Base-by-base conservation (phyloP, 1,284 basidiomycete species). In the Peniophora sp. region DNA sequence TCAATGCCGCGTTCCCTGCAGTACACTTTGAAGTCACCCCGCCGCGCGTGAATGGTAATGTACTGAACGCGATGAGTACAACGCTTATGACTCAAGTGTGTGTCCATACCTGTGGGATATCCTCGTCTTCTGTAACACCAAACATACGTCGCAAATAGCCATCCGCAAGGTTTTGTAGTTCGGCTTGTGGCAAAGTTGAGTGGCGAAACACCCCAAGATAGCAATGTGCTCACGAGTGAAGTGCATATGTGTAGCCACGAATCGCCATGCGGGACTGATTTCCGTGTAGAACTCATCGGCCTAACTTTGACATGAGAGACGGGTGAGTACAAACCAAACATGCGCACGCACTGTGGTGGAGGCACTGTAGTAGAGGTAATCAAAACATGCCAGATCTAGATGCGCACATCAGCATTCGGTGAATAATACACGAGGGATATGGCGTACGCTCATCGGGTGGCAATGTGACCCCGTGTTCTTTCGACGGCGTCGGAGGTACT, bases 21-120 rank as follows among this genome's bases (percentile, higher is more conserved):
- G 59, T 70, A 80, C 54, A 60, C 66, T 45, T 58, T 58, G 61
- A 89, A 88, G 59, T 87, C 85, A 2, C 73, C 76, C 50, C 77
- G 80, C 12, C 85, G 78, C 19, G 78, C 68, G 59, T 87, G 84
- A 45, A 86, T 72, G 8, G 74, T 71, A 56, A 87, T 81, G 61
- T 76, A 85, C 77, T 83, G 52, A 22, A 38, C 11, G 12, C 3
- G 19, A 43, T 19, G 44, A 44, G 47, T 44, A 2, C 3, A 12
- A 39, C n/a, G 20, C 23, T 32, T 5, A 32, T 32, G 27, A 32
- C 27, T 6, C n/a, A n/a, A n/a, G n/a, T n/a, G n/a, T n/a, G 36
- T 38, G 22, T 48, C 22, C 70, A 62, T 48, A 75, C 74, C 14
- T 68, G 69, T 17, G 75, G 75, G 24, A 74, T 66, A 1, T 65